Conservation (phyloP, 495 filamentous ascomycete genomes). For the Jackrogersella multiformis region DNA sequence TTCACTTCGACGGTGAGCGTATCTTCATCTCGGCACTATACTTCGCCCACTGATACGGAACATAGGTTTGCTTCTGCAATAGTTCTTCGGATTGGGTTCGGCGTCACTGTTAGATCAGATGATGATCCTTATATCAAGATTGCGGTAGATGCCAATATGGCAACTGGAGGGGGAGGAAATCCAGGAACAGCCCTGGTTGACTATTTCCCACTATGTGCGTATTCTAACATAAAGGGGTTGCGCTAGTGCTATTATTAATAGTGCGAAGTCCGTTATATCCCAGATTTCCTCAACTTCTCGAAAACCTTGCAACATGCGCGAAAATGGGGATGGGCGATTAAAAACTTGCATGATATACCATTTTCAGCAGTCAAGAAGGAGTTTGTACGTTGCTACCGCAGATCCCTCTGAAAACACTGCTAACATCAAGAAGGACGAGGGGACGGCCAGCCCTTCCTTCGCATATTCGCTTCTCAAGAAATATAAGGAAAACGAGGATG, state of each 20-base stretch:
- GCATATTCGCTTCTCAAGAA: constrained; percentile 46
- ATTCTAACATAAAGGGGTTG: constrained; percentile 24
- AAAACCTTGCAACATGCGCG: constrained; percentile 50
- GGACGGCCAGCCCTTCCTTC: constrained; percentile 44
- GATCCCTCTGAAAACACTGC: not conserved
- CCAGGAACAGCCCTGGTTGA: constrained; percentile 57
- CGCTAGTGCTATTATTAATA: constrained; percentile 24
- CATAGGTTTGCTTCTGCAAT: constrained; percentile 46
- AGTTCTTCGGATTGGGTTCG: constrained; percentile 58
- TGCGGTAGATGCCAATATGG: constrained; percentile 54
- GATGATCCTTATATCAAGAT: constrained; percentile 58
- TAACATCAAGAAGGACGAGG: constrained; percentile 33
- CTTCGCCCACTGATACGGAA: not conserved
- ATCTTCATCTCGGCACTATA: not conserved
- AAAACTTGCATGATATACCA: constrained; percentile 45
- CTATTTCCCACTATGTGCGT: constrained; percentile 48
- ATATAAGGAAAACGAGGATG: constrained; percentile 36
- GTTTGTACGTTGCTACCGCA: constrained; percentile 34
- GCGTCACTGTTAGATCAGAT: constrained; percentile 52
- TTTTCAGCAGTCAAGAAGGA: constrained; percentile 42
- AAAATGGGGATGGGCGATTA: constrained; percentile 50
- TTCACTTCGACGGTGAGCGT: constrained; percentile 27
- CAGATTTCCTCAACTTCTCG: constrained; percentile 55
- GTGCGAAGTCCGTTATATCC: constrained; percentile 48
- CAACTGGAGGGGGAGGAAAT: constrained; percentile 54